Percentiles rank a stretch among this genome's conserved stretches.
These are phyloP conservation scores for Colletotrichum sp. DNA, from an alignment of 2,329 filamentous ascomycete genomes.

Conservation along the genomic window DNA sequence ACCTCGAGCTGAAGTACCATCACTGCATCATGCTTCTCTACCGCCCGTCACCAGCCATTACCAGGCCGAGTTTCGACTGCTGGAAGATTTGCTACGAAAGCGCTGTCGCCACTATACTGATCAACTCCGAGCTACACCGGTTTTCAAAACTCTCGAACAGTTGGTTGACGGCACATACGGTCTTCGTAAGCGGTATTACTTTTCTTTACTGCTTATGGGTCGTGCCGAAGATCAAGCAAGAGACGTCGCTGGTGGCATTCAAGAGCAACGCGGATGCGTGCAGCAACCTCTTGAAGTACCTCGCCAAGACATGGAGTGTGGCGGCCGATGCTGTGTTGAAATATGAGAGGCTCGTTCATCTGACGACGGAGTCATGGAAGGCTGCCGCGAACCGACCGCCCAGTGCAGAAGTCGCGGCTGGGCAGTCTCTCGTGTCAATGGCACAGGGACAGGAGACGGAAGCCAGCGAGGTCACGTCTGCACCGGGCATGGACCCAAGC, in stretches of 20 bases:
- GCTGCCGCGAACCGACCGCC: neutral
- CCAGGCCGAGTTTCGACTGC: slow-evolving; percentile 25
- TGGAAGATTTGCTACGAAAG: slow-evolving; percentile 30
- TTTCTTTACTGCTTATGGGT: slow-evolving; percentile 32
- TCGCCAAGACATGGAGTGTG: slow-evolving; percentile 29
- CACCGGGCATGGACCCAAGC: neutral
- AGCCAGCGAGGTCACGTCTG: neutral
- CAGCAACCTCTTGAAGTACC: slow-evolving; percentile 23
- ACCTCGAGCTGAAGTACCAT: slow-evolving; percentile 34
- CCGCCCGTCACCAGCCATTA: slow-evolving; percentile 31
- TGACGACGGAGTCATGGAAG: neutral
- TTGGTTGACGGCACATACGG: slow-evolving; percentile 33
- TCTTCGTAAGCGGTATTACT: slow-evolving; percentile 34
- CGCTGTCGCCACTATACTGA: slow-evolving; percentile 30
- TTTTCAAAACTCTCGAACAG: slow-evolving; percentile 32
- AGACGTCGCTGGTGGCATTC: neutral
- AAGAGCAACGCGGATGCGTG: slow-evolving; percentile 22
- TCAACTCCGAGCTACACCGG: slow-evolving; percentile 30
- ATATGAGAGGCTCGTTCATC: slow-evolving; percentile 20
- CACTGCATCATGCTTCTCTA: slow-evolving; percentile 34
- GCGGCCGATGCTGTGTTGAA: slow-evolving; percentile 43
- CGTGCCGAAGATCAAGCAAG: neutral
- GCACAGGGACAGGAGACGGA: neutral
- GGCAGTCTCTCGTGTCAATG: neutral
- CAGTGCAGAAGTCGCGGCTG: neutral